Evolutionary conservation across 2,329 filamentous ascomycete species (phyloP).

Genomic region (Domatiomyces globalis): DNA sequence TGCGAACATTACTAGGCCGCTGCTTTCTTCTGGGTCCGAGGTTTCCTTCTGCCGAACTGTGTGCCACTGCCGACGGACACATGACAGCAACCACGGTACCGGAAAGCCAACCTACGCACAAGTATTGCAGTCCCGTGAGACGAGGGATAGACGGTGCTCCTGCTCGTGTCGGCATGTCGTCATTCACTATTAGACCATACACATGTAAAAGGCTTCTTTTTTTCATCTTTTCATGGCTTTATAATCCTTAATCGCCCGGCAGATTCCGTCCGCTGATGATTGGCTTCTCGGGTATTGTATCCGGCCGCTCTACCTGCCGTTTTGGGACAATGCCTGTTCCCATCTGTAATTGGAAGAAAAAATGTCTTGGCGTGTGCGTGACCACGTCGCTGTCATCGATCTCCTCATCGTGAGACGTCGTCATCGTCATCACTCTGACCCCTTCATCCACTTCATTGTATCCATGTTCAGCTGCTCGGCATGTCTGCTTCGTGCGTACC

Average conservation of each 20-base stretch:
- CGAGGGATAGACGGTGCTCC: too few species aligned
- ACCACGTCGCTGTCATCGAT: background rate
- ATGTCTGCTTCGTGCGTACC: constrained; percentile 13
- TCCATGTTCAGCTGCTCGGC: constrained; percentile 16
- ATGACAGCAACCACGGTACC: too few species aligned
- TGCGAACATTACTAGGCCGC: background rate
- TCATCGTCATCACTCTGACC: background rate
- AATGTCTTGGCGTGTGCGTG: background rate
- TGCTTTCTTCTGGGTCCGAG: too few species aligned
- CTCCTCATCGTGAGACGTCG: background rate
- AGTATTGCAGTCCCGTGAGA: too few species aligned
- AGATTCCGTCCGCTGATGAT: background rate
- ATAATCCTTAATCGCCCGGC: too few species aligned
- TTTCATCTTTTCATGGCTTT: too few species aligned
- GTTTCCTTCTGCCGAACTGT: too few species aligned
- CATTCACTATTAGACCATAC: too few species aligned
- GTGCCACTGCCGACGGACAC: too few species aligned
- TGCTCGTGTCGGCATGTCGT: too few species aligned
- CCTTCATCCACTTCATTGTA: background rate
- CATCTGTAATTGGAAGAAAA: background rate
- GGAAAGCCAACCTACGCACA: too few species aligned
- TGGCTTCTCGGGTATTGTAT: background rate
- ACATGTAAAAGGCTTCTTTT: too few species aligned
- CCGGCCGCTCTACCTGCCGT: background rate
- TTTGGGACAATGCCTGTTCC: background rate